A percentile compares a stretch with the other conserved stretches of the same genome.
phyloP scores from a whole-genome alignment of 371 early-diverging fungal species.

The Mortierella polycephala region DNA sequence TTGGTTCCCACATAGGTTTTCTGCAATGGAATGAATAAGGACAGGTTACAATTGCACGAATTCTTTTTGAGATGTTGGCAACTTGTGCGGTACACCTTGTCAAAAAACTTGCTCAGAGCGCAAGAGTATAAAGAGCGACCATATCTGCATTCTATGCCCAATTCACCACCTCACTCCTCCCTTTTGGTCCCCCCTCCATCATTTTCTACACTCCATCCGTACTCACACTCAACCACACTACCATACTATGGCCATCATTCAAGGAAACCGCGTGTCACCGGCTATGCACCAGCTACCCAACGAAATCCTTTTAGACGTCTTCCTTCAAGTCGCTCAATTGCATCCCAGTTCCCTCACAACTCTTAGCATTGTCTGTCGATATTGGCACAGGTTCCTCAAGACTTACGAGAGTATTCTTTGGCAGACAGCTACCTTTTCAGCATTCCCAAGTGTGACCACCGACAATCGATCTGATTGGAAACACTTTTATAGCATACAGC shows the following conservation, averaged over 20 bases:
- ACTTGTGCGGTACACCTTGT: too few species aligned
- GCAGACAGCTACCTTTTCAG: slow-evolving; percentile 12
- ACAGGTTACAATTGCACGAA: too few species aligned
- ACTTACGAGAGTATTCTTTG: slow-evolving; percentile 16
- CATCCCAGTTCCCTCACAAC: slow-evolving; percentile 10
- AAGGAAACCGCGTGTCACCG: neutral
- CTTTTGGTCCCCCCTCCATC: too few species aligned
- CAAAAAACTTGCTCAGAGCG: too few species aligned
- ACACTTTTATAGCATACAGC: slow-evolving; percentile 10
- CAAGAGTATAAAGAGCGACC: too few species aligned
- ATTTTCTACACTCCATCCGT: too few species aligned
- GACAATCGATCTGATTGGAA: slow-evolving; percentile 1
- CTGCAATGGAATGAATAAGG: too few species aligned
- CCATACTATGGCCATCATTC: neutral
- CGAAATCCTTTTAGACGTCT: slow-evolving; percentile 26
- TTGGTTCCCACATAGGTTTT: too few species aligned
- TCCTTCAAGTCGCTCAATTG: slow-evolving; percentile 6
- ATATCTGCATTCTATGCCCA: too few species aligned
- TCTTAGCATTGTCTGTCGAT: slow-evolving; percentile 6
- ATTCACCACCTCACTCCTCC: too few species aligned
- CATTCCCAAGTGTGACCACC: slow-evolving; percentile 7
- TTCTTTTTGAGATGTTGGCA: too few species aligned
- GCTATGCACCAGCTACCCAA: slow-evolving; percentile 8
- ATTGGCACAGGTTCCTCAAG: slow-evolving; percentile 12
- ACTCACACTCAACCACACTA: too few species aligned